These are phyloP conservation scores for Termitomyces heimii DNA, from an alignment of 768 basidiomycete genomes.

Conservation along the genomic window DNA sequence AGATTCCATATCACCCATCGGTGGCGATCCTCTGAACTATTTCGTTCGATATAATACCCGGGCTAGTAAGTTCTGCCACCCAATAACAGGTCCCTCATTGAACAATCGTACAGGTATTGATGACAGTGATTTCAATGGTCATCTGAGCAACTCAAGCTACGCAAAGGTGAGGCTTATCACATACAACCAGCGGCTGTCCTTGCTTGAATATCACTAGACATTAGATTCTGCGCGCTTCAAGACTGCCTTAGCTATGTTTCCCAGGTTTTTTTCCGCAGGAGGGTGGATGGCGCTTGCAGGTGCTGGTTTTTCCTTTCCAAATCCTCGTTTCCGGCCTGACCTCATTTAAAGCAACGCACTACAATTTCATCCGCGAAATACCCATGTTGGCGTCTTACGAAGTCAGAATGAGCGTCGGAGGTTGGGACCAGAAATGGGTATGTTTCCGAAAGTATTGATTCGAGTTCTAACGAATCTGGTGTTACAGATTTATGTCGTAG, in stretches of 20 bases:
- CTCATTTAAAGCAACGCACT: slow-evolving; percentile 48
- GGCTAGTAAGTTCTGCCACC: slow-evolving; percentile 48
- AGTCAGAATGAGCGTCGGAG: slow-evolving; percentile 46
- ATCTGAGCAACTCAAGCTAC: slow-evolving; percentile 80
- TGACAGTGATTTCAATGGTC: slow-evolving; percentile 68
- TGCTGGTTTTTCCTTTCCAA: slow-evolving; percentile 27
- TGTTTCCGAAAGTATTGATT: not conserved
- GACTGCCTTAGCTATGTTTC: slow-evolving; percentile 43
- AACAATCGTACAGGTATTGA: slow-evolving; percentile 43
- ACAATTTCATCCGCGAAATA: slow-evolving; percentile 66
- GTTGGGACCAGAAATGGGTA: slow-evolving; percentile 80
- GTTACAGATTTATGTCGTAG: slow-evolving; percentile 52
- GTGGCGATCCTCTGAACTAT: slow-evolving; percentile 48
- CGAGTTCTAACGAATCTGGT: not conserved
- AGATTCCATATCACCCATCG: slow-evolving; percentile 46
- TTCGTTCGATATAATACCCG: slow-evolving; percentile 36
- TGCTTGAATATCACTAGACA: slow-evolving; percentile 19
- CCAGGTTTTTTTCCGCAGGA: slow-evolving; percentile 49
- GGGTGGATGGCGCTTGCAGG: slow-evolving; percentile 59
- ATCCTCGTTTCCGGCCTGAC: not conserved
- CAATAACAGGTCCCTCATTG: not conserved
- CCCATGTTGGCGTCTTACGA: slow-evolving; percentile 58
- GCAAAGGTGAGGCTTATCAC: slow-evolving; percentile 47
- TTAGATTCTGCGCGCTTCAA: slow-evolving; percentile 46
- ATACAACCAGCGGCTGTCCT: not conserved